A percentile compares a stretch with the other conserved stretches of the same genome.
phyloP scores from a whole-genome alignment of 208 protist genomes.

The Acanthamoeba healyi region DNA sequence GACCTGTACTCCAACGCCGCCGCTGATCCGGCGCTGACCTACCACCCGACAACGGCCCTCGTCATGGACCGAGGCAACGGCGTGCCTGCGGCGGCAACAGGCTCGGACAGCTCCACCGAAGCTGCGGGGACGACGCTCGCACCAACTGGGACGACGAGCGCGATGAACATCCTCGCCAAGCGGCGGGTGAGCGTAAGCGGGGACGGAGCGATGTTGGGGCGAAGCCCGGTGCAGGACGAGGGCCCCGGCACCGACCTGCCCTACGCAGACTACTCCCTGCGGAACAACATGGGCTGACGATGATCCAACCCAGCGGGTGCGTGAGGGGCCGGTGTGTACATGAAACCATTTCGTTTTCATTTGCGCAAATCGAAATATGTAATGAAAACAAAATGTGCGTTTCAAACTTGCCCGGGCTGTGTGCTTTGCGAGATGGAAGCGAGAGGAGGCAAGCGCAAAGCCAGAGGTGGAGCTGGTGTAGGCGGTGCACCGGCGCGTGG shows the following conservation, averaged over 20 bases:
- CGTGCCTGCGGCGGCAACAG: too few relatives aligned
- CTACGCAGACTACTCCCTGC: slow-evolving; percentile 50
- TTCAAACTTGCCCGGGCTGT: too few relatives aligned
- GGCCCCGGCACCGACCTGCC: neutral
- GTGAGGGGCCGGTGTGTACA: neutral
- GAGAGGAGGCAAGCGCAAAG: too few relatives aligned
- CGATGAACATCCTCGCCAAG: slow-evolving; percentile 41
- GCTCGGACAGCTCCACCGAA: neutral
- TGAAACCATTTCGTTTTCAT: neutral
- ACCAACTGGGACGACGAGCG: neutral
- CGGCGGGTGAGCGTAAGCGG: slow-evolving; percentile 45
- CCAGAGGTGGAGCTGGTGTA: too few relatives aligned
- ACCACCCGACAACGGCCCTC: slow-evolving; percentile 38
- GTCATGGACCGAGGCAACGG: slow-evolving; percentile 36
- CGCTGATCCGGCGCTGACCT: neutral
- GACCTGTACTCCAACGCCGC: neutral
- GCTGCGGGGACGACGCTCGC: neutral
- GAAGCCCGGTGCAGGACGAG: slow-evolving; percentile 52
- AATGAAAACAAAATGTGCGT: too few relatives aligned
- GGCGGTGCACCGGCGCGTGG: too few relatives aligned
- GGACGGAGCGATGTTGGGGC: slow-evolving; percentile 11
- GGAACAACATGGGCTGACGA: slow-evolving; percentile 22
- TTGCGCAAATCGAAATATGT: too few relatives aligned
- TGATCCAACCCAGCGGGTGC: too few relatives aligned
- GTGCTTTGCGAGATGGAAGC: too few relatives aligned